Evolutionary conservation across 257 asterid species (phyloP).

Genomic region (Verbascum thapsus): DNA sequence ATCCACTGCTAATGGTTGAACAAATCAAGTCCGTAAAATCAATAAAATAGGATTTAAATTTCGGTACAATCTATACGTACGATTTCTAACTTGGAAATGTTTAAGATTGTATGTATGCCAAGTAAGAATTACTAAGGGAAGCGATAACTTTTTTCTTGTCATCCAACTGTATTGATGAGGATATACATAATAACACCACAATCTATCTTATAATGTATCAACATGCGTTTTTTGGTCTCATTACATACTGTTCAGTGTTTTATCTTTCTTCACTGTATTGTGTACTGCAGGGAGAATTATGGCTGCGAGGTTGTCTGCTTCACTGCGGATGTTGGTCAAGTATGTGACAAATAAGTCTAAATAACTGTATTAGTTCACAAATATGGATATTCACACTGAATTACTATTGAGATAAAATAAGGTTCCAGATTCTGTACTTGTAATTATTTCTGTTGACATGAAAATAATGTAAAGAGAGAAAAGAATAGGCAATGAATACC

Average conservation of each 20-base stretch:
- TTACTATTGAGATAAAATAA: constrained; percentile 16
- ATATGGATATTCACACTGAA: not conserved
- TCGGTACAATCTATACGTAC: too few species aligned
- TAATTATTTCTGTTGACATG: constrained; percentile 10
- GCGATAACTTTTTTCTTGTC: constrained; percentile 13
- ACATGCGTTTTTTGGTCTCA: not conserved
- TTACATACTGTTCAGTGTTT: constrained; percentile 4
- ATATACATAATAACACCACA: not conserved
- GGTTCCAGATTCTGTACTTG: constrained; percentile 10
- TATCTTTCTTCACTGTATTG: constrained; percentile 14
- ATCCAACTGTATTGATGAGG: not conserved
- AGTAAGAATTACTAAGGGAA: constrained; percentile 5
- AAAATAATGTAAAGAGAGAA: constrained; percentile 2
- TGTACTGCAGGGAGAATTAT: constrained; percentile 75
- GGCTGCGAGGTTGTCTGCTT: constrained; percentile 96
- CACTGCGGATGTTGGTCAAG: constrained; percentile 98
- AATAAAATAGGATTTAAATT: too few species aligned
- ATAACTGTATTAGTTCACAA: constrained; percentile 2
- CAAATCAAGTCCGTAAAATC: not conserved
- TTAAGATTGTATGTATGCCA: not conserved
- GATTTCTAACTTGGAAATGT: too few species aligned
- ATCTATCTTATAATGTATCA: not conserved
- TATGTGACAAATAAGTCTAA: constrained; percentile 43
- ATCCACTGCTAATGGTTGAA: not conserved
- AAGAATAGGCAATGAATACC: constrained; percentile 8